These are phyloP conservation scores for Fusarium aywerte DNA, from an alignment of 2,329 filamentous ascomycete genomes.

Conservation along the genomic window DNA sequence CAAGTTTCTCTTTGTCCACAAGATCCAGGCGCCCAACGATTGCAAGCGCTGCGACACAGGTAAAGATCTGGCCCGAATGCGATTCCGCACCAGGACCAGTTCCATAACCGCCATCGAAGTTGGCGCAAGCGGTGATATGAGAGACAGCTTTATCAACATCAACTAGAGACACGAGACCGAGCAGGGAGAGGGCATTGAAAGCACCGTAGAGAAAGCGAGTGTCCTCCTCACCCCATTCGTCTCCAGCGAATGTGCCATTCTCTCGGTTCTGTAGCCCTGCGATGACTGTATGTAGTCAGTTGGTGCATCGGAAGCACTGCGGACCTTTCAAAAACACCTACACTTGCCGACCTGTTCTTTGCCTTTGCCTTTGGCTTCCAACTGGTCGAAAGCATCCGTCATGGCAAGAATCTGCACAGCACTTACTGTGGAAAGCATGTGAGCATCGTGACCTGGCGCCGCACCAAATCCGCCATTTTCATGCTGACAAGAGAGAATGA, in stretches of 20 bases:
- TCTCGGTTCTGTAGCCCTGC: slow-evolving; percentile 81
- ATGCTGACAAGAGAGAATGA: slow-evolving; percentile 94
- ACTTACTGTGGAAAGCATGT: slow-evolving; percentile 96
- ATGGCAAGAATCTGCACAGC: slow-evolving; percentile 92
- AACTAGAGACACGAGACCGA: slow-evolving; percentile 77
- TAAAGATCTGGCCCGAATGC: slow-evolving; percentile 95
- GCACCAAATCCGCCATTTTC: slow-evolving; percentile 92
- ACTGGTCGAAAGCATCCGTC: slow-evolving; percentile 83
- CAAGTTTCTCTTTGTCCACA: slow-evolving; percentile 83
- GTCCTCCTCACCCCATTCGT: slow-evolving; percentile 96
- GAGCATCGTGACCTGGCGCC: slow-evolving; percentile 91
- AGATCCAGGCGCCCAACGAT: slow-evolving; percentile 86
- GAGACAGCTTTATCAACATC: slow-evolving; percentile 83
- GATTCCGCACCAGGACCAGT: slow-evolving; percentile 91
- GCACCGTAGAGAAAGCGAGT: slow-evolving; percentile 94
- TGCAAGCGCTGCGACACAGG: slow-evolving; percentile 86
- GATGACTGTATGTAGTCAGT: slow-evolving; percentile 67
- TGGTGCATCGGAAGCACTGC: slow-evolving; percentile 24
- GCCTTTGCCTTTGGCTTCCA: slow-evolving; percentile 74
- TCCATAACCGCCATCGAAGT: slow-evolving; percentile 95
- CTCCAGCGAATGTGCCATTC: slow-evolving; percentile 89
- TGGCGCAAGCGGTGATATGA: slow-evolving; percentile 84
- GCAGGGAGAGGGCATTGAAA: slow-evolving; percentile 87
- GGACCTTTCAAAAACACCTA: slow-evolving; percentile 59
- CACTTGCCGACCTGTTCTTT: slow-evolving; percentile 81